These are phyloP conservation scores for Chlamydomonas applanata DNA, from an alignment of 139 green algal species.

Conservation along the genomic window DNA sequence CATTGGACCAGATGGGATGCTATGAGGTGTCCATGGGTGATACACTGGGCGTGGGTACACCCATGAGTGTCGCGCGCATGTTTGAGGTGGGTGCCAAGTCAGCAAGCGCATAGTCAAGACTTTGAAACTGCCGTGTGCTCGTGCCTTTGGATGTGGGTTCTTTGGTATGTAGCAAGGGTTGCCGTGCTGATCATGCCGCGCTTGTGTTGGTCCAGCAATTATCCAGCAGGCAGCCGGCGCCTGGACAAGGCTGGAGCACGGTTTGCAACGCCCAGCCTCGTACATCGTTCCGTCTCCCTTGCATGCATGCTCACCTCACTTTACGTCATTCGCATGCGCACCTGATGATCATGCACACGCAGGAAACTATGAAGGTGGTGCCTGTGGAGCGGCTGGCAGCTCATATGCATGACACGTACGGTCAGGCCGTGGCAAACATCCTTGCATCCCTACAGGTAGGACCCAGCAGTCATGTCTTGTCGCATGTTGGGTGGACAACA, in stretches of 20 bases:
- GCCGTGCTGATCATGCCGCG: too few relatives aligned
- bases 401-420: slow-evolving; percentile 96
- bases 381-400: slow-evolving; percentile 66
- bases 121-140: neutral
- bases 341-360: neutral
- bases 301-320: too few relatives aligned
- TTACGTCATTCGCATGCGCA: too few relatives aligned
- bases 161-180: neutral
- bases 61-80: slow-evolving; percentile 67
- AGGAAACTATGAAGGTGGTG: slow-evolving; percentile 41
- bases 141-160: neutral
- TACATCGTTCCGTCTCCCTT: too few relatives aligned
- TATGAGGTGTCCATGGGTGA: slow-evolving; percentile 93
- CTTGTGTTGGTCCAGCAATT: too few relatives aligned
- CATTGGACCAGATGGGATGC: slow-evolving; percentile 86
- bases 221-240: too few relatives aligned
- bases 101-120: neutral
- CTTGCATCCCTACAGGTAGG: slow-evolving; percentile 72
- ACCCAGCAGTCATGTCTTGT: too few relatives aligned
- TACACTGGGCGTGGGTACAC: slow-evolving; percentile 88
- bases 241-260: too few relatives aligned
- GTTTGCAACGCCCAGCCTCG: too few relatives aligned
- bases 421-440: slow-evolving; percentile 89
- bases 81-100: slow-evolving; percentile 49
- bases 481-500: too few relatives aligned